Percentiles rank a stretch among this genome's conserved stretches.
Conservation (phyloP, 2,329 filamentous ascomycete genomes). For the Xenoacremonium recifei region DNA sequence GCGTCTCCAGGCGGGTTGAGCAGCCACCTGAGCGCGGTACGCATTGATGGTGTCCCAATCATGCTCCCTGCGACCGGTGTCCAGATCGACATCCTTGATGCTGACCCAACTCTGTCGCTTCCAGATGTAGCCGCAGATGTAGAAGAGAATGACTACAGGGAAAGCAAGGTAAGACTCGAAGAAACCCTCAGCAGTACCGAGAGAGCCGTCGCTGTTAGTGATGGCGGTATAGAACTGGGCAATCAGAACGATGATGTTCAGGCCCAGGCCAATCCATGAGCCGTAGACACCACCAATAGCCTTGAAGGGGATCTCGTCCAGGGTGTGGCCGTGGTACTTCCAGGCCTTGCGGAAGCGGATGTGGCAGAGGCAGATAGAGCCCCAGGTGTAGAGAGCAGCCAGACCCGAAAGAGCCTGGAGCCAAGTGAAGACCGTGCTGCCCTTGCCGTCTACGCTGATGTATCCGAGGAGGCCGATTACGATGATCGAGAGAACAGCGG, state of each 20-base stretch:
- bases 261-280: constrained; percentile 60
- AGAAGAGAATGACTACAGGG: constrained; percentile 55
- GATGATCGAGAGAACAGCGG: constrained; percentile 47
- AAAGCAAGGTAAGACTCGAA: constrained; percentile 55
- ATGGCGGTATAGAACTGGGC: constrained; percentile 54
- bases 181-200: constrained; percentile 39
- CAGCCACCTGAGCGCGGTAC: constrained; percentile 42
- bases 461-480: constrained; percentile 51
- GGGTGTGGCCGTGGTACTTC: constrained; percentile 57
- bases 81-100: constrained; percentile 63
- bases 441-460: constrained; percentile 42
- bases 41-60: constrained; percentile 59
- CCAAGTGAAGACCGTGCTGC: constrained; percentile 60
- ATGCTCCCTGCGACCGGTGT: constrained; percentile 60
- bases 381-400: constrained; percentile 67
- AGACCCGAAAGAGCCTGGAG: constrained; percentile 64
- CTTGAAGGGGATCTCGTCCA: constrained; percentile 66
- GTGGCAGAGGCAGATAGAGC: constrained; percentile 65
- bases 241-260: constrained; percentile 56
- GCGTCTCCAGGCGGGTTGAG: constrained; percentile 46
- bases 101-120: constrained; percentile 60
- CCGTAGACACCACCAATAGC: constrained; percentile 61
- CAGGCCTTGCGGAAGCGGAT: constrained; percentile 68
- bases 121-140: constrained; percentile 58
- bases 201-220: constrained; percentile 30